Evolutionary conservation across 768 basidiomycete species (phyloP).

Genomic region (Pleurotus tuoliensis): DNA sequence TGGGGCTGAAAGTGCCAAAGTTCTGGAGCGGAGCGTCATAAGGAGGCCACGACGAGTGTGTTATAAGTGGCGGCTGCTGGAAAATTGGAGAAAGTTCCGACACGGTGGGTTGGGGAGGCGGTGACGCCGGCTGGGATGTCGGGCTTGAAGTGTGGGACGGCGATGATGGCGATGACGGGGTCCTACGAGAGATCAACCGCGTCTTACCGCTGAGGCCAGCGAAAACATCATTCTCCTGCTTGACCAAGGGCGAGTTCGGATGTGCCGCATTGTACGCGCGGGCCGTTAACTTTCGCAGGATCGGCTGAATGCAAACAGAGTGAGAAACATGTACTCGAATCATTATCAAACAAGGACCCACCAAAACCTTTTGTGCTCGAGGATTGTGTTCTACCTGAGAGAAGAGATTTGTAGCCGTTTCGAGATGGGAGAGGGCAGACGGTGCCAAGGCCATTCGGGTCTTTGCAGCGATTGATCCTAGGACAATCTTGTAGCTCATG

Average conservation of each 20-base stretch:
- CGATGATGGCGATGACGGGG: constrained; percentile 42
- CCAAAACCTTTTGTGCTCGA: constrained; percentile 57
- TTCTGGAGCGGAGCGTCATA: constrained; percentile 12
- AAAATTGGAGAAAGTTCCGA: constrained; percentile 13
- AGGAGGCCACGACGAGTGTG: constrained; percentile 9
- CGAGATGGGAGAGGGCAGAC: constrained; percentile 66
- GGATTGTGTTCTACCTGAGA: constrained; percentile 47
- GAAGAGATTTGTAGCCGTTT: constrained; percentile 58
- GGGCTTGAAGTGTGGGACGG: constrained; percentile 41
- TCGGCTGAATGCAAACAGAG: constrained; percentile 38
- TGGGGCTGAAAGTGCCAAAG: not conserved
- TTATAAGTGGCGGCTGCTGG: constrained; percentile 12
- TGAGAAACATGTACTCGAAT: no score
- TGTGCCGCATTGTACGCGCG: constrained; percentile 43
- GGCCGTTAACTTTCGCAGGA: constrained; percentile 52
- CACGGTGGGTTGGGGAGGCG: constrained; percentile 24
- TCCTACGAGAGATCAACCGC: constrained; percentile 51
- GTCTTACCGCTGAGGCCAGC: constrained; percentile 62
- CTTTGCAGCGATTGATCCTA: constrained; percentile 66
- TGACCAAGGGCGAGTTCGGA: constrained; percentile 29
- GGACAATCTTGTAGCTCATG: constrained; percentile 46
- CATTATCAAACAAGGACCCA: constrained; percentile 24
- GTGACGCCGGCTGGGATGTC: constrained; percentile 41
- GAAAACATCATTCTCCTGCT: constrained; percentile 59
- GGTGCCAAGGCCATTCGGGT: constrained; percentile 60